Conservation (phyloP, 352 stramenopile species). For the Bremia lactucae region DNA sequence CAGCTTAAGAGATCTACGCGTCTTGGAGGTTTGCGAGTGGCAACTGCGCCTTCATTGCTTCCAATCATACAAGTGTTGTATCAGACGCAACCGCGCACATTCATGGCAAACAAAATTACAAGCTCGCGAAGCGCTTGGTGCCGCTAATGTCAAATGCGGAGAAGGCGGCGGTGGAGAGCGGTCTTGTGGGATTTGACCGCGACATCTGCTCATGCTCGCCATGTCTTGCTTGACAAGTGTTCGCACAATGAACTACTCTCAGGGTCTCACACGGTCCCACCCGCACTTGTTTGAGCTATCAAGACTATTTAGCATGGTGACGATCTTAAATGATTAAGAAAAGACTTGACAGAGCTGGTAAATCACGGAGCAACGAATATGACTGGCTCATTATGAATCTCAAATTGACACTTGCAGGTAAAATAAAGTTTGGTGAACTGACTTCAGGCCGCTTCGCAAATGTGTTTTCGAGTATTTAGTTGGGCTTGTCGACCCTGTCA, state of each 20-base stretch:
- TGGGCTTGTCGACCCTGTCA: slow-evolving; percentile 95
- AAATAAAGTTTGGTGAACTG: slow-evolving; percentile 98
- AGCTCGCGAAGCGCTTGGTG: slow-evolving; percentile 92
- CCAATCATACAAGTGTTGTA: slow-evolving; percentile 47
- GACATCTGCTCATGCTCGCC: slow-evolving; percentile 95
- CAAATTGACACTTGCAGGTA: slow-evolving; percentile 94
- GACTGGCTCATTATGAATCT: slow-evolving; percentile 92
- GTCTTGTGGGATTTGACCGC: slow-evolving; percentile 94
- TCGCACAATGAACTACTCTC: slow-evolving; percentile 95
- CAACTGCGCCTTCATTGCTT: slow-evolving; percentile 21
- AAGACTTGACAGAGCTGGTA: slow-evolving; percentile 91
- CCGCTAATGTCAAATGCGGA: slow-evolving; percentile 92
- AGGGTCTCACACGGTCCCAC: slow-evolving; percentile 95
- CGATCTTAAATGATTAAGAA: slow-evolving; percentile 89
- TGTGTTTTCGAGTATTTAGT: slow-evolving; percentile 94
- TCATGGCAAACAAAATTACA: slow-evolving; percentile 87
- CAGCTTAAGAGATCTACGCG: slow-evolving; percentile 24
- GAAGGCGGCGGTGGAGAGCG: slow-evolving; percentile 90
- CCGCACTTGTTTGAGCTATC: slow-evolving; percentile 96
- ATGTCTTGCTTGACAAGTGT: slow-evolving; percentile 91
- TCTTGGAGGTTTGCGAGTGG: slow-evolving; percentile 14
- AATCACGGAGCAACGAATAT: slow-evolving; percentile 91
- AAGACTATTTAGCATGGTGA: slow-evolving; percentile 92
- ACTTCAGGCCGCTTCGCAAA: slow-evolving; percentile 94
- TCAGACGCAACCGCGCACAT: slow-evolving; percentile 50